A percentile compares a stretch with the other conserved stretches of the same genome.
These are phyloP conservation scores for Exophiala sp. DNA, from an alignment of 2,329 filamentous ascomycete species.

Conservation along the genomic window DNA sequence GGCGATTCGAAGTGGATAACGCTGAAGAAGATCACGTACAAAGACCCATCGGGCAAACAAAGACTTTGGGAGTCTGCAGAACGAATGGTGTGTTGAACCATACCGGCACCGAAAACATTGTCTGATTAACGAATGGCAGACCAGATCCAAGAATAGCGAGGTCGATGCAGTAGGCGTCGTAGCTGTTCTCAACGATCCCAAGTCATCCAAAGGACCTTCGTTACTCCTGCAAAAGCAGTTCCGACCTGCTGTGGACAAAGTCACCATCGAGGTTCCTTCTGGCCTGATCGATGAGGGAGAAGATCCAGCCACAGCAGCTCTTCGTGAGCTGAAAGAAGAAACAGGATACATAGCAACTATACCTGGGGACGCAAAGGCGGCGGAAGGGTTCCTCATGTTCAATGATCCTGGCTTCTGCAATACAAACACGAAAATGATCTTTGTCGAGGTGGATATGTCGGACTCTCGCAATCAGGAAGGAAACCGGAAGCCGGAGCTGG, in stretches of 20 bases:
- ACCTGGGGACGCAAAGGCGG: slow-evolving; percentile 22
- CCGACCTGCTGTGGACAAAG: slow-evolving; percentile 56
- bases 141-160: slow-evolving; percentile 42
- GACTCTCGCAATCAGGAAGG: slow-evolving; percentile 60
- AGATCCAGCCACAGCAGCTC: slow-evolving; percentile 52
- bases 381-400: slow-evolving; percentile 28
- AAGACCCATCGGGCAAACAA: slow-evolving; percentile 41
- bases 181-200: slow-evolving; percentile 50
- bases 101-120: background rate
- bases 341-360: slow-evolving; percentile 57
- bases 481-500: slow-evolving; percentile 64
- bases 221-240: slow-evolving; percentile 52
- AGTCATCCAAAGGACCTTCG: slow-evolving; percentile 34
- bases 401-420: slow-evolving; percentile 49
- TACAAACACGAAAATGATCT: slow-evolving; percentile 56
- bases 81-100: slow-evolving; percentile 34
- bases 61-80: slow-evolving; percentile 46
- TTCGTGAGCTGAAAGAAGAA: slow-evolving; percentile 60
- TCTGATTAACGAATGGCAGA: slow-evolving; percentile 7
- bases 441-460: slow-evolving; percentile 68
- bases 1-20: slow-evolving; percentile 42
- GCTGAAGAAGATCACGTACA: slow-evolving; percentile 42
- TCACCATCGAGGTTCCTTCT: slow-evolving; percentile 59
- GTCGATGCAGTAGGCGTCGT: slow-evolving; percentile 60
- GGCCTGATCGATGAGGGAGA: slow-evolving; percentile 59